Evolutionary conservation across 225 moss, liverwort and hornwort species (phyloP).

Genomic region (Lunularia cruciata): DNA sequence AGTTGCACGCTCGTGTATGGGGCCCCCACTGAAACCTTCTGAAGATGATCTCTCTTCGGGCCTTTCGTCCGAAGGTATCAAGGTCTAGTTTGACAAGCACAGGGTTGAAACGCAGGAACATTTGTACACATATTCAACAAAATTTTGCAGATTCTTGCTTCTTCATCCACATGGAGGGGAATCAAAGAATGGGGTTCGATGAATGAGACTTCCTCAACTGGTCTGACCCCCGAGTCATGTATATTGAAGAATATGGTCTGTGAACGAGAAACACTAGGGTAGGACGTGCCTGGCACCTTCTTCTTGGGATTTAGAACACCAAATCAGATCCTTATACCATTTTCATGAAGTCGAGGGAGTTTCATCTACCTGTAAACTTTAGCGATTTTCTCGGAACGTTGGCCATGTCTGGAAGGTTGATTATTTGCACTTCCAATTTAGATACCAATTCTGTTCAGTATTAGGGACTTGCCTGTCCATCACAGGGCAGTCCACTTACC

Average conservation of each 20-base stretch:
- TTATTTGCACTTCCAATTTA: slow-evolving; percentile 9
- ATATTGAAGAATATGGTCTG: slow-evolving; percentile 40
- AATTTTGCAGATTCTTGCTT: slow-evolving; percentile 34
- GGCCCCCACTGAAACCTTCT: slow-evolving; percentile 64
- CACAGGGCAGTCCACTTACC: slow-evolving; percentile 27
- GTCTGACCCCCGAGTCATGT: slow-evolving; percentile 41
- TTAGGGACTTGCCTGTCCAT: slow-evolving; percentile 30
- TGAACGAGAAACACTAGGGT: slow-evolving; percentile 21
- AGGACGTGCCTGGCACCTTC: slow-evolving; percentile 2
- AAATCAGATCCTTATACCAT: too few species aligned
- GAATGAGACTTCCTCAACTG: slow-evolving; percentile 14
- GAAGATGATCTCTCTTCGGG: slow-evolving; percentile 75
- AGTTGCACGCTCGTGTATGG: slow-evolving; percentile 92
- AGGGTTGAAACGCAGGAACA: slow-evolving; percentile 15
- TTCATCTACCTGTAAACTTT: slow-evolving; percentile 27
- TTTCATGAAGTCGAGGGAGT: too few species aligned
- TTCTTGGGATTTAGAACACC: too few species aligned
- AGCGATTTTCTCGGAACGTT: slow-evolving; percentile 18
- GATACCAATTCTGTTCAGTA: slow-evolving; percentile 26
- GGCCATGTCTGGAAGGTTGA: slow-evolving; percentile 24
- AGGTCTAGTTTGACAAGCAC: slow-evolving; percentile 43
- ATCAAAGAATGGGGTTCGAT: slow-evolving; percentile 36
- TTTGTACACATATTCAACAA: slow-evolving; percentile 32
- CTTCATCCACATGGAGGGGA: slow-evolving; percentile 23
- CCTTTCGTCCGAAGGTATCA: slow-evolving; percentile 60